These are phyloP conservation scores for Fulvia fulva DNA, from an alignment of 2,329 filamentous ascomycete species.

Conservation along the genomic window DNA sequence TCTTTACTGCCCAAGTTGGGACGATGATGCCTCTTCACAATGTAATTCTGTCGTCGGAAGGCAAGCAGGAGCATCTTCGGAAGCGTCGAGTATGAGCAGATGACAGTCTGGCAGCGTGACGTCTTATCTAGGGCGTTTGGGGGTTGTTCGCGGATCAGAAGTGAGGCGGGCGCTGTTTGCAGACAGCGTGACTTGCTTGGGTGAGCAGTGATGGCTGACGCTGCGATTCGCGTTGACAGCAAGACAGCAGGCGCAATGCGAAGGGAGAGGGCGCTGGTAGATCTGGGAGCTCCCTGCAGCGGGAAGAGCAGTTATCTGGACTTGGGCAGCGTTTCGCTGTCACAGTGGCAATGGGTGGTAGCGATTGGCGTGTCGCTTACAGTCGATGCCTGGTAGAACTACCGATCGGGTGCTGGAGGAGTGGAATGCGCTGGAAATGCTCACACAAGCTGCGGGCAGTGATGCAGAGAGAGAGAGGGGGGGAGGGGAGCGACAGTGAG, in stretches of 20 bases:
- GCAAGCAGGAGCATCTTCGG: slow-evolving; percentile 30
- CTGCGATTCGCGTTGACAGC: slow-evolving; percentile 6
- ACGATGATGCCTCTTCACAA: slow-evolving; percentile 31
- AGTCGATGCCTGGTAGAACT: slow-evolving; percentile 1
- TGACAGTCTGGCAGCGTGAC: slow-evolving; percentile 6
- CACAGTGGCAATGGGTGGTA: slow-evolving; percentile 8
- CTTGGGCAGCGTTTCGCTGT: slow-evolving; percentile 8
- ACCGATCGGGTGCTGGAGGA: not conserved
- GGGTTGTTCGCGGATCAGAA: not conserved
- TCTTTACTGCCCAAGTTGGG: slow-evolving; percentile 17
- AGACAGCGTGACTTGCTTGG: slow-evolving; percentile 7
- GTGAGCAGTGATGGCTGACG: not conserved
- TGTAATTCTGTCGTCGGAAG: slow-evolving; percentile 25
- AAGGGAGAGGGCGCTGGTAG: not conserved
- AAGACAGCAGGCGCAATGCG: not conserved
- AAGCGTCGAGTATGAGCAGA: slow-evolving; percentile 9
- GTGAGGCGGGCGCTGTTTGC: slow-evolving; percentile 11
- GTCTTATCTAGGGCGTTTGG: slow-evolving; percentile 15
- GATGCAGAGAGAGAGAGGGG: not conserved
- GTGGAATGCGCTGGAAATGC: slow-evolving; percentile 1
- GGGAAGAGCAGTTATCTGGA: not conserved
- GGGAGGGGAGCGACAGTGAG: not conserved
- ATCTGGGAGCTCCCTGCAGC: slow-evolving; percentile 15
- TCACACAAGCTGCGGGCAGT: not conserved
- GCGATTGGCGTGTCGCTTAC: slow-evolving; percentile 10